These are phyloP conservation scores for Schizosaccharomyces lindneri DNA, from an alignment of 805 yeast species.

Conservation along the genomic window DNA sequence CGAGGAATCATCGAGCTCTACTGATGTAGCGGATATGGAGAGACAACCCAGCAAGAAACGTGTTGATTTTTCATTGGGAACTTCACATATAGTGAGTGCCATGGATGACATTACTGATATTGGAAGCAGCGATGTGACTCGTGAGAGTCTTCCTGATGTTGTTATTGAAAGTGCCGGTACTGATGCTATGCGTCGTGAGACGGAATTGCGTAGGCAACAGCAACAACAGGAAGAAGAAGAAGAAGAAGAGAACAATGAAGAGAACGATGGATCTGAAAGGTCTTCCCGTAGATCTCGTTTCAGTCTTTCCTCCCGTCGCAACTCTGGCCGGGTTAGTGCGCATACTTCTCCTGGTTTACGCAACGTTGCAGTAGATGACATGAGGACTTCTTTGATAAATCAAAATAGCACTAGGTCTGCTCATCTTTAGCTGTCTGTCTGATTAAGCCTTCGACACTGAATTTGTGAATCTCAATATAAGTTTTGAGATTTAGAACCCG, in stretches of 20 bases:
- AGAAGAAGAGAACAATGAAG: neutral
- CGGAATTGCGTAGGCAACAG: neutral
- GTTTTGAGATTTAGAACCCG: neutral
- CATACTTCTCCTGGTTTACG: neutral
- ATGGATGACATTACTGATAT: neutral
- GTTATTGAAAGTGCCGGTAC: neutral
- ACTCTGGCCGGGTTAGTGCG: neutral
- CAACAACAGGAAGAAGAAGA: neutral
- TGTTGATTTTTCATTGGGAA: slow-evolving; percentile 1
- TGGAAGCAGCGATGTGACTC: neutral
- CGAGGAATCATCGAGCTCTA: neutral
- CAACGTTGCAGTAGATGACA: neutral
- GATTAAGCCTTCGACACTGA: neutral
- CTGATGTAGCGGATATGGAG: neutral
- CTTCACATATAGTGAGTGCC: neutral
- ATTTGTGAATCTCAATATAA: no score
- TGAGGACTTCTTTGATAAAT: neutral
- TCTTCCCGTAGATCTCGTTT: neutral
- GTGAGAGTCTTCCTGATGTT: neutral
- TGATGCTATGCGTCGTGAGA: neutral
- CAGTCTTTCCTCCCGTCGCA: neutral
- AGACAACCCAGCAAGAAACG: neutral
- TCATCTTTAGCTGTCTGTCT: neutral
- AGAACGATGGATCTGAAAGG: neutral
- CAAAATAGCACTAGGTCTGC: neutral